Base-by-base conservation (phyloP, 805 yeast species). In the Saturnispora dispora region DNA sequence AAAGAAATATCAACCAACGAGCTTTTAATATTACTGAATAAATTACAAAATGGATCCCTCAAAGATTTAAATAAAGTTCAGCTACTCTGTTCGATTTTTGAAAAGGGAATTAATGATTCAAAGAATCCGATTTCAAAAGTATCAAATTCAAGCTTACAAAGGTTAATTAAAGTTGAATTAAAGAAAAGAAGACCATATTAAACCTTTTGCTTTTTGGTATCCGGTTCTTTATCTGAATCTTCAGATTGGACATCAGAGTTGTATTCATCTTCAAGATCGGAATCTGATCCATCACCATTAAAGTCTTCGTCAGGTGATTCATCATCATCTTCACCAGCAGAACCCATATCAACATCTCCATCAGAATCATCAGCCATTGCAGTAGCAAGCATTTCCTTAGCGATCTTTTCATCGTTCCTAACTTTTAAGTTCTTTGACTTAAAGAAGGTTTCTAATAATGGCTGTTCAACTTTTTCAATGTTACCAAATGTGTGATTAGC, bases 291-390 rank as follows among this genome's bases (percentile, higher is more conserved):
- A 39, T 46, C 64, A 7, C 81, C 78, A 41, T 82, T 74, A 72
- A 90, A 91, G 67, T 91, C 98, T 64, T 84, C 96, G 70, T 89
- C 98, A 9, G 74, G 81, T 53, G 85, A 80, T 60, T 86, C 96
- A 47, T 70, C 75, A 48, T 81, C 96, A 51, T 70, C 75, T 47
- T 81, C 96, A 52, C 82, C 96, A 3, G 91, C 96, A 56, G 93
- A 85, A 5, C 83, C 80, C 75, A 78, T 71, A 59, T 74, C 87
- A 15, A 54, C 83, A 52, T 76, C 87, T 46, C 72, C 82, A 30
- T 66, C 81, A 13, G 73, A 77, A 47, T 72, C 81, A 46, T 71
- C 80, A 41, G 79, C 86, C 63, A 88, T 74, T 5, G 88, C 96
- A 53, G 82, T 82, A 43, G 84, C 85, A 63, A 89, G 71, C 73